Evolutionary conservation across 2,329 filamentous ascomycete species (phyloP), one percentile per base, ranked within the genome.

Genomic region (Cladosporium sp.): DNA sequence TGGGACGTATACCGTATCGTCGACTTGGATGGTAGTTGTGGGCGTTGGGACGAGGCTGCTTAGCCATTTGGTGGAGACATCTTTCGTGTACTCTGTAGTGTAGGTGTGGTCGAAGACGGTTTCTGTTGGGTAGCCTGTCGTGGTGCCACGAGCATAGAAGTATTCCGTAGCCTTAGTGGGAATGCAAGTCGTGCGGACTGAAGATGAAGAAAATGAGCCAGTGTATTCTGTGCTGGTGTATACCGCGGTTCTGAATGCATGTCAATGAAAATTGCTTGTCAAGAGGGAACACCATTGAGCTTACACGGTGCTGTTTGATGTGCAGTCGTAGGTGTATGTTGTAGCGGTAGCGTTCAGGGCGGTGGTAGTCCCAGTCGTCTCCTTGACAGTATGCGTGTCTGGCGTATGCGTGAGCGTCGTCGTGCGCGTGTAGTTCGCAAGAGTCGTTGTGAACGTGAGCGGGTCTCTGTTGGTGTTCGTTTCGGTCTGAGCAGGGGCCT

Each of bases 271-370:
- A 7, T 13, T 13, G 4, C 13, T 15, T 5, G 11, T 13, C 32
- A 5, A 13, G 32, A 13, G 32, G 32, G 32, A 13, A 13, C 6
- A 12, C 6, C 13, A 4, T 34, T 7, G 6, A 4, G 37, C 43
- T 47, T 27, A 47, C 43, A 47, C 34, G 37, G 43, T 47, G 15
- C 43, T 47, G 22, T 47, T 47, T 6, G 43, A 38, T 1, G 34
- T 47, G 15, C 43, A 47, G 12, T 47, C 43, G 15, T 18, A 29
- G 6, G 43, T 47, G 34, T 47, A 47, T 4, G 43, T 39, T n/a
- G 43, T 47, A 7, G 43, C 15, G 27, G 43, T 47, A 6, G 43
- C 32, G n/a, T 37, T 15, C 19, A 47, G 7, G 29, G 32, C 43
- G 29, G 43, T 47, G 38, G 43, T 32, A 13, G 34, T 47, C 3